phyloP scores from a whole-genome alignment of 1,284 basidiomycete genomes.

The Puccinia sorghi region DNA sequence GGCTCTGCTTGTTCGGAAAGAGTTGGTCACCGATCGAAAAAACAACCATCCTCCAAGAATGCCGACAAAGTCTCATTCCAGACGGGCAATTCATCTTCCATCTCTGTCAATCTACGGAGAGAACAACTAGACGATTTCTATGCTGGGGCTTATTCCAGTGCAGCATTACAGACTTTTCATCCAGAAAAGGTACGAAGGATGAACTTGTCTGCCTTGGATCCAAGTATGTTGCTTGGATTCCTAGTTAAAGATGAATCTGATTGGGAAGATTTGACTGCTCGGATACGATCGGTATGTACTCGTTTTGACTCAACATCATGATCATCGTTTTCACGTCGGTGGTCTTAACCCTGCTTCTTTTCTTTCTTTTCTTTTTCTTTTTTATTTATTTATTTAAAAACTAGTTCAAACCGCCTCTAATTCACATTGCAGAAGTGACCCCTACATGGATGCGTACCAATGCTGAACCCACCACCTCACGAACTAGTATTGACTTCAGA shows the following conservation, averaged over 20 bases:
- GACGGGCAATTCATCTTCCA: constrained; percentile 51
- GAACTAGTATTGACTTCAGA: constrained; percentile 24
- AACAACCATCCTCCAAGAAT: background rate
- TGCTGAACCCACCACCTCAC: constrained; percentile 11
- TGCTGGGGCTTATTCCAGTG: constrained; percentile 65
- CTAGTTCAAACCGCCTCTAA: constrained; percentile 42
- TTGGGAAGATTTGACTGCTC: constrained; percentile 75
- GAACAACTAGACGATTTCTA: constrained; percentile 66
- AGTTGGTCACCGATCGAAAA: background rate
- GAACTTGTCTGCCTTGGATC: constrained; percentile 84
- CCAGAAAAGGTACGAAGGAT: constrained; percentile 91
- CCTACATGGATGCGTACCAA: constrained; percentile 33
- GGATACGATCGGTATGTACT: constrained; percentile 57
- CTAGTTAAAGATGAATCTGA: constrained; percentile 77
- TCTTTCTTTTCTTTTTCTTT: background rate
- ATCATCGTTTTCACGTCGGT: background rate
- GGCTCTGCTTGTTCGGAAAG: constrained; percentile 10
- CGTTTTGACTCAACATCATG: background rate
- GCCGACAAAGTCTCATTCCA: constrained; percentile 22
- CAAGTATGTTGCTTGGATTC: constrained; percentile 95
- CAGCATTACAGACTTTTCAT: constrained; percentile 83
- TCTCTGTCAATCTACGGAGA: constrained; percentile 55
- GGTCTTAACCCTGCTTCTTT: background rate
- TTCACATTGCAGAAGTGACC: constrained; percentile 41
- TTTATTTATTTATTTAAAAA: too few relatives aligned